Evolutionary conservation across 345 rosid species (phyloP).

Genomic region (Salix exigua): DNA sequence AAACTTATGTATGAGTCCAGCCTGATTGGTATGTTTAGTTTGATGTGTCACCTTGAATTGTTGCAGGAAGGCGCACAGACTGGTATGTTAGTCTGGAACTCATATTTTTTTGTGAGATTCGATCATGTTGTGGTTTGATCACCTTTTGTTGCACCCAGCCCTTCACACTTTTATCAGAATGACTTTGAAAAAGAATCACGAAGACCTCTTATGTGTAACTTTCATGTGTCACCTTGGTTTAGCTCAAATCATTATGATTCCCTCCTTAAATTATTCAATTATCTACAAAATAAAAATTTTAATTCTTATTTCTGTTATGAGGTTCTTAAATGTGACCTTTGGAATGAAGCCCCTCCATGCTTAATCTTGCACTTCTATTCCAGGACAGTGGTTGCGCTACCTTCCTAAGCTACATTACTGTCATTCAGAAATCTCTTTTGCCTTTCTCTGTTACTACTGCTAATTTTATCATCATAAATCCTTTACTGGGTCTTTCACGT

Average conservation of each 20-base stretch:
- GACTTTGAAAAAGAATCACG: conserved; percentile 16
- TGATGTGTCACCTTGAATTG: conserved; percentile 20
- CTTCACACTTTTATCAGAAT: conserved; percentile 11
- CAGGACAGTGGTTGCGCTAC: conserved; percentile 41
- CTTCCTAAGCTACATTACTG: conserved; percentile 44
- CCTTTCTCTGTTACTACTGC: conserved; percentile 38
- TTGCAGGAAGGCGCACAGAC: conserved; percentile 40
- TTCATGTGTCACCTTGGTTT: conserved; percentile 9
- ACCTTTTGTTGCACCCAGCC: conserved; percentile 18
- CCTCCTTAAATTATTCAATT: conserved; percentile 4
- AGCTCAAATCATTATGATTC: conserved; percentile 18
- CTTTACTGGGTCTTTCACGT: conserved; percentile 28
- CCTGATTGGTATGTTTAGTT: conserved; percentile 13
- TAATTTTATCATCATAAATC: conserved; percentile 32
- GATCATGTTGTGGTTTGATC: conserved; percentile 26
- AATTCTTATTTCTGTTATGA: conserved; percentile 12
- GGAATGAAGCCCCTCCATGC: conserved; percentile 31
- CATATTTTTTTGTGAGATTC: conserved; percentile 30
- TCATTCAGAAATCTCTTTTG: conserved; percentile 40
- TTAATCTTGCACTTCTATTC: conserved; percentile 35
- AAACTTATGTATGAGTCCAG: conserved; percentile 2
- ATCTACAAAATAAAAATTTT: conserved; percentile 8
- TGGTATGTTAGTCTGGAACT: conserved; percentile 42
- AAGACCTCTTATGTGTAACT: not conserved
- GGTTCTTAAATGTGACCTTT: conserved; percentile 13